These are phyloP conservation scores for Leccinum griseonigrum DNA, from an alignment of 1,284 basidiomycete species.

Conservation along the genomic window DNA sequence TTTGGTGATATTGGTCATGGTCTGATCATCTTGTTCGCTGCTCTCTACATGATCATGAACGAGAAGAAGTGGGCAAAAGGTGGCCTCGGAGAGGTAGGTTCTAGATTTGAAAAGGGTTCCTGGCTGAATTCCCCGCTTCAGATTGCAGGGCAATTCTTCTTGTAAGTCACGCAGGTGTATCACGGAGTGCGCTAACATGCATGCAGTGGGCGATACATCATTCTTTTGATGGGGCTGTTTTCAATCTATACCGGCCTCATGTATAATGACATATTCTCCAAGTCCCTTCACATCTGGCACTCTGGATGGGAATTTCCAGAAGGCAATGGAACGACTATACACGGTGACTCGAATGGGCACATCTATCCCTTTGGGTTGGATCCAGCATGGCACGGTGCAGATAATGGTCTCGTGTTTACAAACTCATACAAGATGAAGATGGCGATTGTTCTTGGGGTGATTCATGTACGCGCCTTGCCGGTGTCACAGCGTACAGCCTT, in stretches of 20 bases:
- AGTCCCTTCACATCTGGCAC: slow-evolving; percentile 83
- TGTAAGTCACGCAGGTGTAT: slow-evolving; percentile 50
- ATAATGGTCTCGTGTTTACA: slow-evolving; percentile 91
- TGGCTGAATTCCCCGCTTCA: slow-evolving; percentile 34
- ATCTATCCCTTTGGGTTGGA: slow-evolving; percentile 94
- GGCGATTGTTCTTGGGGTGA: slow-evolving; percentile 95
- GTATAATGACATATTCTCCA: slow-evolving; percentile 99
- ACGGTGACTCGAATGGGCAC: slow-evolving; percentile 58
- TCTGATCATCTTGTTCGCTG: slow-evolving; percentile 76
- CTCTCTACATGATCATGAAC: slow-evolving; percentile 80
- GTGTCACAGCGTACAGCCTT: slow-evolving; percentile 4
- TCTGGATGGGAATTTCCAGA: slow-evolving; percentile 88
- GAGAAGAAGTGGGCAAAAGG: slow-evolving; percentile 81
- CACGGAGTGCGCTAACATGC: slow-evolving; percentile 15
- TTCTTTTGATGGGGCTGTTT: slow-evolving; percentile 95
- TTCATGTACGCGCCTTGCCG: slow-evolving; percentile 68
- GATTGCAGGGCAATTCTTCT: slow-evolving; percentile 93
- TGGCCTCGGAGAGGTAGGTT: slow-evolving; percentile 74
- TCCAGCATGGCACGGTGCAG: slow-evolving; percentile 93
- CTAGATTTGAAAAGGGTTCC: slow-evolving; percentile 1
- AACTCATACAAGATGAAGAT: slow-evolving; percentile 99
- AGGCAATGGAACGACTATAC: slow-evolving; percentile 40
- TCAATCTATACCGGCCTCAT: slow-evolving; percentile 96
- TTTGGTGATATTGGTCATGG: slow-evolving; percentile 99
- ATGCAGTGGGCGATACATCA: slow-evolving; percentile 92